Base-by-base conservation (phyloP, 2,329 filamentous ascomycete genomes). In the Xylariaceae sp. region DNA sequence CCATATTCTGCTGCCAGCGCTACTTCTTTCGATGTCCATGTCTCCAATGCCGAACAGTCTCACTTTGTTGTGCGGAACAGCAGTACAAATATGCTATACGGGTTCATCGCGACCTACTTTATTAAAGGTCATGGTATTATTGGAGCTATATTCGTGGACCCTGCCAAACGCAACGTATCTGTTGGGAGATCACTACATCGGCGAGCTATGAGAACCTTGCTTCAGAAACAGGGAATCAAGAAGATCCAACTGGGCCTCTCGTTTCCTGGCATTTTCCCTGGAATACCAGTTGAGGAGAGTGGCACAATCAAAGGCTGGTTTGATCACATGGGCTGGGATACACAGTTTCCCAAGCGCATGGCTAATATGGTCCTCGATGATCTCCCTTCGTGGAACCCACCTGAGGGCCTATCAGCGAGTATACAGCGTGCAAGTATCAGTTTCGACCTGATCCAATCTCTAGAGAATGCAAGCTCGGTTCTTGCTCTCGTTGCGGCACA, bases 61-160 rank as follows among this genome's bases (percentile, higher is more conserved):
- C 91, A 97, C 64, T 95, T 92, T 60, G 90, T 96, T 7, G 91
- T 97, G 23, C 81, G 91, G 17, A 97, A 96, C 63, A 94, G 88
- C 68, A 95, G 87, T 64, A 97, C 91, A 0, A 85, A 89, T 52
- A 88, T 88, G 0, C 70, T 97, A 0, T 96, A 95, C 60, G 91
- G 91, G 2, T 97, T 96, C 65, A 92, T 87, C 59, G 86, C 90
- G 0, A 95, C 90, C 0, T 96, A 95, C 62, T 90, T 81, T 62
- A 82, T 86, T 60, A 81, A 81, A 33, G 69, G 69, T 1, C 83
- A 83, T 4, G 89, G 88, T 14, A 84, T 89, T 16, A 82, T 97
- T 40, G 90, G 86, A 1, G 82, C 88, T 3, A 75, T 97, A n/a
- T 86, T 96, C 50, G 92, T 97, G 29, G 91, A 96, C 55, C 91